phyloP scores from a whole-genome alignment of 352 stramenopile genomes.

The Blastocystis sp. region DNA sequence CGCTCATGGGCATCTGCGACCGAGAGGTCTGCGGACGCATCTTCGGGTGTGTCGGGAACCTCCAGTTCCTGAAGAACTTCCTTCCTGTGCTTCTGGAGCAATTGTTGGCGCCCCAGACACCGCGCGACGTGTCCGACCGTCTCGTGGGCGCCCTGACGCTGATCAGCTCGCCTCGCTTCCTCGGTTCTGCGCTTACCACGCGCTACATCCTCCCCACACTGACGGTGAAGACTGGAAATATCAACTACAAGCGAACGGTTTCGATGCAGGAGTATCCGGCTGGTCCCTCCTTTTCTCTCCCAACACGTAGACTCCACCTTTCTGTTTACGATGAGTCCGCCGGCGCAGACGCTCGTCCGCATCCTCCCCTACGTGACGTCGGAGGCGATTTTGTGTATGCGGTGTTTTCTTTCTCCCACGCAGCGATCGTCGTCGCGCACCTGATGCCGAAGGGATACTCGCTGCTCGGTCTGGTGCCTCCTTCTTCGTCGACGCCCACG shows the following conservation, averaged over 20 bases:
- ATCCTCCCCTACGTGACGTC: conserved; percentile 19
- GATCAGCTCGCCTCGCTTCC: background rate
- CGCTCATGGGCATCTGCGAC: background rate
- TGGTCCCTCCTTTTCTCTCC: background rate
- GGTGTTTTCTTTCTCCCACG: background rate
- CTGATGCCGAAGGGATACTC: conserved; percentile 51
- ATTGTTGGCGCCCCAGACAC: background rate
- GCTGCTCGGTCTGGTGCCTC: background rate
- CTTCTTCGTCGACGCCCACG: conserved; percentile 5
- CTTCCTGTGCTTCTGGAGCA: conserved; percentile 9
- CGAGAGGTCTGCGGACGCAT: background rate
- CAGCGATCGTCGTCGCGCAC: conserved; percentile 13
- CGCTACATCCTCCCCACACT: conserved; percentile 35
- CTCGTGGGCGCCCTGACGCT: background rate
- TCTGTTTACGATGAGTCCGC: background rate
- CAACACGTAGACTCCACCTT: background rate
- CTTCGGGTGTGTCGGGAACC: background rate
- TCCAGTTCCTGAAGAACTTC: conserved; percentile 18
- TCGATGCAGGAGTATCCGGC: background rate
- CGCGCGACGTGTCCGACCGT: background rate
- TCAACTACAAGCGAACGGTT: conserved; percentile 26
- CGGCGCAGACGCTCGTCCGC: background rate
- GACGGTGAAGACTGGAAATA: conserved; percentile 41
- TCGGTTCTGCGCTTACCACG: conserved; percentile 23
- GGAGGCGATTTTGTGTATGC: conserved; percentile 22